Conservation (phyloP, 768 basidiomycete genomes). For the Mycena crocata region DNA sequence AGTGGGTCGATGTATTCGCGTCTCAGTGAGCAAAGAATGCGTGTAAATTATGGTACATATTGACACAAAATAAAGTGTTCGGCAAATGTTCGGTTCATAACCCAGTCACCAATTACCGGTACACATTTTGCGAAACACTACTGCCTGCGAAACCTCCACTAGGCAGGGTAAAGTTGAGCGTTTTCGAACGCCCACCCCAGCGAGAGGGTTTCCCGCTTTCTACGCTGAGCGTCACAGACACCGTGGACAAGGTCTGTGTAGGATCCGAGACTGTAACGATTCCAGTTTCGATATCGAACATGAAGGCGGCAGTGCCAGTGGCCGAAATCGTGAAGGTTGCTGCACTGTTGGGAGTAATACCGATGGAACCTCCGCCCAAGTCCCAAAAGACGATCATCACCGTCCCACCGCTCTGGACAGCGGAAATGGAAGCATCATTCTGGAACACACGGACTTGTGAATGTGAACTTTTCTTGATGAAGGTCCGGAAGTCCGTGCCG, state of each 20-base stretch:
- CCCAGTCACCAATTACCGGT: not conserved
- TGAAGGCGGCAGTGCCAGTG: slow-evolving; percentile 56
- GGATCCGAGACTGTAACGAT: slow-evolving; percentile 73
- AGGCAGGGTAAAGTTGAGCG: slow-evolving; percentile 55
- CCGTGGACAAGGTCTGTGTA: slow-evolving; percentile 59
- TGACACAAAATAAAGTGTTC: no score
- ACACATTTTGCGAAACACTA: slow-evolving; percentile 49
- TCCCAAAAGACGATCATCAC: slow-evolving; percentile 72
- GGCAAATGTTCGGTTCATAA: no score
- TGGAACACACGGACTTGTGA: slow-evolving; percentile 50
- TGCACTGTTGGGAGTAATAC: slow-evolving; percentile 43
- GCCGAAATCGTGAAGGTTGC: slow-evolving; percentile 48
- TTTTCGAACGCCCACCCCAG: slow-evolving; percentile 32
- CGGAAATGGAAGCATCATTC: slow-evolving; percentile 63
- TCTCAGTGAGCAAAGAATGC: no score
- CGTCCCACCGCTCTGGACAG: slow-evolving; percentile 51
- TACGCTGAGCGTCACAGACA: slow-evolving; percentile 52
- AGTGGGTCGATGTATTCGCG: no score
- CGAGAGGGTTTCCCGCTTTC: slow-evolving; percentile 13
- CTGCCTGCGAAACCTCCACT: slow-evolving; percentile 60
- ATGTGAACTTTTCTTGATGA: slow-evolving; percentile 46
- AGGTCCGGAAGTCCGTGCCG: no score
- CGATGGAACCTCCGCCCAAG: slow-evolving; percentile 53
- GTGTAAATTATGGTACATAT: no score
- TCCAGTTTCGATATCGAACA: slow-evolving; percentile 54